Conservation (phyloP, 1,139 yeast genomes). For the Geotrichum fermentans region DNA sequence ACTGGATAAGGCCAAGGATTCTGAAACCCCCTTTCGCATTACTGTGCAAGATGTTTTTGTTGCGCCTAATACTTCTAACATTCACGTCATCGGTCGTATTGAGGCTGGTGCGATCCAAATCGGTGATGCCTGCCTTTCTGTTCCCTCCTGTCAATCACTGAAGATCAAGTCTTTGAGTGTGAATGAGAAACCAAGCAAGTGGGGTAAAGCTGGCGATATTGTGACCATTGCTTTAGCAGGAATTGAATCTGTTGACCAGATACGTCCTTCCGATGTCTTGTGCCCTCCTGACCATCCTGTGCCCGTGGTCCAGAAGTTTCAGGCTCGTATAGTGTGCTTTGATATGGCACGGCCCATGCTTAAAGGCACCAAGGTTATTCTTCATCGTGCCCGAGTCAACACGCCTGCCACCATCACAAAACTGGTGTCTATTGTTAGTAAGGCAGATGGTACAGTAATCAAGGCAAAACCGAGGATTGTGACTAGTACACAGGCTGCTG, state of each 20-base stretch:
- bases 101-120: conserved; percentile 70
- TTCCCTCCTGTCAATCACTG: conserved; percentile 48
- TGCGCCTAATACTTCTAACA: conserved; percentile 33
- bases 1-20: conserved; percentile 29
- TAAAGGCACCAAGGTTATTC: conserved; percentile 75
- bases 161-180: conserved; percentile 43
- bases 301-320: conserved; percentile 48
- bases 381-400: conserved; percentile 77
- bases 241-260: conserved; percentile 45
- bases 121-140: conserved; percentile 63
- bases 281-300: conserved; percentile 49
- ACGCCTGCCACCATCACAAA: conserved; percentile 66
- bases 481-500: conserved; percentile 66
- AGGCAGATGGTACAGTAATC: conserved; percentile 39
- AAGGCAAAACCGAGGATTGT: conserved; percentile 66
- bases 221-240: conserved; percentile 56
- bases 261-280: conserved; percentile 71
- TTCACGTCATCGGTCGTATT: conserved; percentile 63
- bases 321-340: conserved; percentile 59
- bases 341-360: conserved; percentile 68
- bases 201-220: conserved; percentile 69
- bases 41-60: conserved; percentile 41
- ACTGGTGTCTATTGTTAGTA: conserved; percentile 50
- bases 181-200: conserved; percentile 33
- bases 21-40: conserved; percentile 37